Evolutionary conservation across 768 basidiomycete species (phyloP).

Genomic region (Russula sp.): DNA sequence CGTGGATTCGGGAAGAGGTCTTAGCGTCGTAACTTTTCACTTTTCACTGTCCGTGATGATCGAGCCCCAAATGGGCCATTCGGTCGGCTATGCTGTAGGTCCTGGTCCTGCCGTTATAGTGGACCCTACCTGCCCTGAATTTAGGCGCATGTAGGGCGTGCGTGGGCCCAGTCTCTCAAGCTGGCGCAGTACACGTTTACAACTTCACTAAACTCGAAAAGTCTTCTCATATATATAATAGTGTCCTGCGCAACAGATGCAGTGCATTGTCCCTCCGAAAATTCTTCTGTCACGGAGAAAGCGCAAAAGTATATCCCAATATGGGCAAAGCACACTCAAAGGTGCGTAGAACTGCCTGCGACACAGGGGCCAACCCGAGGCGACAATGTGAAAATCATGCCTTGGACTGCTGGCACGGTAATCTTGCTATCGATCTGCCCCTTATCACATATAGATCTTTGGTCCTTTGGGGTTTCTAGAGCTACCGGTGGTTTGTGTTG

Average conservation of each 20-base stretch:
- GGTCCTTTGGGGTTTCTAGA: not conserved
- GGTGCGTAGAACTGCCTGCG: not conserved
- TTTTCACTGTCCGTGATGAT: not conserved
- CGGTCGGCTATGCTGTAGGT: not conserved
- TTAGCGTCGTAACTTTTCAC: not conserved
- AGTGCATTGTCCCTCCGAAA: not conserved
- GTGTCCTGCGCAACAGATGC: not conserved
- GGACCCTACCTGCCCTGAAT: not conserved
- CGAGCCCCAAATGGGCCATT: no score
- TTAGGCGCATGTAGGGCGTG: not conserved
- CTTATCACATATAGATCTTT: not conserved
- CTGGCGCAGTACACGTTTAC: not conserved
- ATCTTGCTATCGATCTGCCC: conserved; percentile 5
- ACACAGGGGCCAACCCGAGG: not conserved
- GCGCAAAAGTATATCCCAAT: not conserved
- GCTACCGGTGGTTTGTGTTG: not conserved
- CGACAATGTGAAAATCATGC: not conserved
- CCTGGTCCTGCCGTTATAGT: not conserved
- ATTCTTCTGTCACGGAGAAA: conserved; percentile 8
- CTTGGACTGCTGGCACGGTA: not conserved
- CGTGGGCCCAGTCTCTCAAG: not conserved
- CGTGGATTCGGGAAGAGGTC: not conserved
- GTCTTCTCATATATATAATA: not conserved
- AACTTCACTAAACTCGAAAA: conserved; percentile 12
- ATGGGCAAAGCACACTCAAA: not conserved